Percentiles rank a stretch among this genome's conserved stretches.
Evolutionary conservation across 345 rosid genomes (phyloP).

Genomic region (Corchorus capsularis): DNA sequence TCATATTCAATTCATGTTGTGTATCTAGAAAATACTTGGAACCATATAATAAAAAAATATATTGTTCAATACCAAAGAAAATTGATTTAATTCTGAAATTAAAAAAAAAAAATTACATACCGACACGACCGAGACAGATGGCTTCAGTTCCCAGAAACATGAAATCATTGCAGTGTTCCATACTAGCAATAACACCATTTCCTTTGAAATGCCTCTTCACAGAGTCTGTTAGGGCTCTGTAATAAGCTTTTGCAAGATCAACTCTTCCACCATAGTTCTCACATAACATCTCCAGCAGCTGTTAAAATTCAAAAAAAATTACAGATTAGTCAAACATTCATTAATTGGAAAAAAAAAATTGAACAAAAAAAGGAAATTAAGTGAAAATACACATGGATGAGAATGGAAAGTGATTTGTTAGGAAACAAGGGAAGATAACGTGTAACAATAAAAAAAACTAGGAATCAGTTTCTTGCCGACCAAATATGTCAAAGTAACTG

Average conservation of each 20-base stretch:
- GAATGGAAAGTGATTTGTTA: background rate
- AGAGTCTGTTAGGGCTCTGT: slow-evolving; percentile 71
- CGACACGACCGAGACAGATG: slow-evolving; percentile 95
- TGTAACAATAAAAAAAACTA: background rate
- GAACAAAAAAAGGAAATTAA: background rate
- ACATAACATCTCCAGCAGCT: slow-evolving; percentile 86
- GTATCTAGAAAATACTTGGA: no score
- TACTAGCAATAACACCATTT: slow-evolving; percentile 95
- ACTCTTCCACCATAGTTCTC: slow-evolving; percentile 94
- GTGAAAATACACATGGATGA: no score
- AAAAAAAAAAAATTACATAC: slow-evolving; percentile 47
- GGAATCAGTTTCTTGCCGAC: slow-evolving; percentile 39
- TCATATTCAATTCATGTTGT: no score
- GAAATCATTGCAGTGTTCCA: slow-evolving; percentile 98
- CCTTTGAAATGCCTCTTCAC: slow-evolving; percentile 87
- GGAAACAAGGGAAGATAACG: background rate
- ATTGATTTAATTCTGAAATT: background rate
- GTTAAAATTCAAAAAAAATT: background rate
- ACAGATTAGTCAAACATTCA: background rate
- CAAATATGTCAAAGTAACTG: slow-evolving; percentile 14
- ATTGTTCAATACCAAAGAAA: no score
- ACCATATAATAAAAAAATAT: no score
- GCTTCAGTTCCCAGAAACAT: slow-evolving; percentile 97
- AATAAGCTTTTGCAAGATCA: slow-evolving; percentile 84
- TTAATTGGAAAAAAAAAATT: background rate